Percentiles rank a stretch among this genome's conserved stretches.
phyloP scores from a whole-genome alignment of 441 rosid species.

The Erodium texanum region DNA sequence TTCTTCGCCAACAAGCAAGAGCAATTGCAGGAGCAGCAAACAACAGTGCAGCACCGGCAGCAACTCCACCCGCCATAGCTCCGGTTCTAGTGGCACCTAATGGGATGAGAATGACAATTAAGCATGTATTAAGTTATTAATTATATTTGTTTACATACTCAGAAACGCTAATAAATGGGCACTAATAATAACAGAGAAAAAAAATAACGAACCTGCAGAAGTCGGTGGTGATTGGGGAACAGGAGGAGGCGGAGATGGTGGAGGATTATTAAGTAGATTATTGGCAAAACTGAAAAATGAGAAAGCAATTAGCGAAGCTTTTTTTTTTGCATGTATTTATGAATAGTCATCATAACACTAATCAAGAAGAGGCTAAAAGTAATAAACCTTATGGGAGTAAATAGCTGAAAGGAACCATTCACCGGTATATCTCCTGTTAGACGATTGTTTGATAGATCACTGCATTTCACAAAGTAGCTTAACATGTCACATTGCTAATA shows the following conservation, averaged over 20 bases:
- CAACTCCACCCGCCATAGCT: constrained; percentile 18
- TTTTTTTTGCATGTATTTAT: neutral
- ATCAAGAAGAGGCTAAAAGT: constrained; percentile 9
- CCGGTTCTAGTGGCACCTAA: constrained; percentile 8
- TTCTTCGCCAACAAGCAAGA: constrained; percentile 13
- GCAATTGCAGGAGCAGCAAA: constrained; percentile 18
- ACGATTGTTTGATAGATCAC: constrained; percentile 70
- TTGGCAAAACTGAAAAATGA: constrained; percentile 46
- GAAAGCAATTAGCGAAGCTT: constrained; percentile 25
- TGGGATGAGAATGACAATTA: neutral
- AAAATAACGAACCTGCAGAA: constrained; percentile 39
- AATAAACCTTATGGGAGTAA: constrained; percentile 63
- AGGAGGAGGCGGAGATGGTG: constrained; percentile 59
- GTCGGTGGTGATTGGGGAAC: constrained; percentile 32
- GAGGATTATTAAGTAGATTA: constrained; percentile 24
- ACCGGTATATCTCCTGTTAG: constrained; percentile 58
- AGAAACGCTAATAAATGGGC: neutral
- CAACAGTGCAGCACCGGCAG: constrained; percentile 15
- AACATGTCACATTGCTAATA: neutral
- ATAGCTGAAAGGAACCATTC: constrained; percentile 74
- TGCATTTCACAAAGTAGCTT: constrained; percentile 32
- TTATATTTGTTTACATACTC: neutral
- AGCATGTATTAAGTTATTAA: neutral
- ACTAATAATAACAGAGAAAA: neutral
- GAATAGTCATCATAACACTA: neutral